Conservation (phyloP, 331 rosid species). For the Acacia pycnantha region DNA sequence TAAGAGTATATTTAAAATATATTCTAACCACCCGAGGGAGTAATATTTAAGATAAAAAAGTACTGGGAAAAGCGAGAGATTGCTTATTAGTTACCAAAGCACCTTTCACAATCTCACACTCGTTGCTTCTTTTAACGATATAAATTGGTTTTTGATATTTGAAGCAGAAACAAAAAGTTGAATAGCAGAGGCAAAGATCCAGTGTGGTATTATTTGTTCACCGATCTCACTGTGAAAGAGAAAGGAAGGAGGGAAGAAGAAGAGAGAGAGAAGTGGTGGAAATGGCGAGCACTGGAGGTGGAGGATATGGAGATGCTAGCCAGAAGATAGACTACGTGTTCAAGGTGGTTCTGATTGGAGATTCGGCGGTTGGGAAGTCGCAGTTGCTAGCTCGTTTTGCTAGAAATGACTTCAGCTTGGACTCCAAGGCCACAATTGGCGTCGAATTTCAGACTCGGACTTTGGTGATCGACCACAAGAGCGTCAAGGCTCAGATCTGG, state of each 20-base stretch:
- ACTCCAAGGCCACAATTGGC: slow-evolving; percentile 95
- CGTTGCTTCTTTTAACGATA: background rate
- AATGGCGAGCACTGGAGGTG: slow-evolving; percentile 69
- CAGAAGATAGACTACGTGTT: slow-evolving; percentile 97
- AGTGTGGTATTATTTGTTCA: background rate
- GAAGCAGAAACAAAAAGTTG: slow-evolving; percentile 21
- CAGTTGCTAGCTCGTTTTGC: slow-evolving; percentile 93
- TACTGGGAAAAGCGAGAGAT: background rate
- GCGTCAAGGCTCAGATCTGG: slow-evolving; percentile 99
- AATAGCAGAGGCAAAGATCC: slow-evolving; percentile 5
- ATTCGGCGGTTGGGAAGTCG: slow-evolving; percentile 97
- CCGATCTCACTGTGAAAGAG: background rate
- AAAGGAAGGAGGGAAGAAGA: background rate
- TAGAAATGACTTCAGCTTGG: slow-evolving; percentile 93
- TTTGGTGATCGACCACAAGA: slow-evolving; percentile 83
- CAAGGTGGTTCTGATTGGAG: slow-evolving; percentile 96
- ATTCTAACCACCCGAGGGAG: no score
- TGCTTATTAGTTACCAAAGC: slow-evolving; percentile 19
- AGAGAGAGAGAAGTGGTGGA: background rate
- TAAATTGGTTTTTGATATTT: slow-evolving; percentile 15
- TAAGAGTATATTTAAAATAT: no score
- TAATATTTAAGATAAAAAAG: background rate
- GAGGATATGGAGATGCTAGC: slow-evolving; percentile 69
- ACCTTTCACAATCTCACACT: background rate
- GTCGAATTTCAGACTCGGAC: slow-evolving; percentile 98